Evolutionary conservation across 2,329 filamentous ascomycete species (phyloP).

Genomic region (Colletotrichum paranaense): DNA sequence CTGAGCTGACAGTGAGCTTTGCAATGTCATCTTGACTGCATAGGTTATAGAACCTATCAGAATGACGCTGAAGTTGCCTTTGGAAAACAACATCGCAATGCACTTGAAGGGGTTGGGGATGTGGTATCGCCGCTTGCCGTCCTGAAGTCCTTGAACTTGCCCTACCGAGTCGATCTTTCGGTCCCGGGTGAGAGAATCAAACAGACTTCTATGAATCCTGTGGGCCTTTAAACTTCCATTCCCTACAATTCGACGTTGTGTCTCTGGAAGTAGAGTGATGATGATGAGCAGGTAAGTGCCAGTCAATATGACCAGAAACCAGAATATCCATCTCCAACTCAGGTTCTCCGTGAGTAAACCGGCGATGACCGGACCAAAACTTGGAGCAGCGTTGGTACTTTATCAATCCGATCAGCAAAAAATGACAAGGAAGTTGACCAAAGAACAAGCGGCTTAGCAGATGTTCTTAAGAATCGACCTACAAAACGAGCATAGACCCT

Average conservation of each 20-base stretch:
- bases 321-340: constrained; percentile 65
- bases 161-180: neutral
- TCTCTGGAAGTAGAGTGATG: constrained; percentile 57
- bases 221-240: neutral
- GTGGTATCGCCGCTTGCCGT: neutral
- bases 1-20: constrained; percentile 21
- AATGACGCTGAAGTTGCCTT: constrained; percentile 14
- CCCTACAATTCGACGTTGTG: constrained; percentile 51
- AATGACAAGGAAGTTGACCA: neutral
- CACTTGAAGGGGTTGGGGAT: neutral
- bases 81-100: neutral
- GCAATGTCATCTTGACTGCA: constrained; percentile 17
- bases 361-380: constrained; percentile 61
- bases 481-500: too few species aligned
- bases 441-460: too few species aligned
- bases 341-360: constrained; percentile 60
- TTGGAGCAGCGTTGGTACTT: constrained; percentile 38
- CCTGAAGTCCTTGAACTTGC: too few species aligned
- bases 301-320: constrained; percentile 59
- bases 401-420: neutral
- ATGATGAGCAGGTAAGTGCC: constrained; percentile 51
- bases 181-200: too few species aligned
- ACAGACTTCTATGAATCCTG: neutral
- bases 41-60: constrained; percentile 34
- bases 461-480: constrained; percentile 60